Evolutionary conservation across 1,284 basidiomycete genomes (phyloP), one percentile per base, ranked within the genome.

Genomic region (Malassezia globosa): DNA sequence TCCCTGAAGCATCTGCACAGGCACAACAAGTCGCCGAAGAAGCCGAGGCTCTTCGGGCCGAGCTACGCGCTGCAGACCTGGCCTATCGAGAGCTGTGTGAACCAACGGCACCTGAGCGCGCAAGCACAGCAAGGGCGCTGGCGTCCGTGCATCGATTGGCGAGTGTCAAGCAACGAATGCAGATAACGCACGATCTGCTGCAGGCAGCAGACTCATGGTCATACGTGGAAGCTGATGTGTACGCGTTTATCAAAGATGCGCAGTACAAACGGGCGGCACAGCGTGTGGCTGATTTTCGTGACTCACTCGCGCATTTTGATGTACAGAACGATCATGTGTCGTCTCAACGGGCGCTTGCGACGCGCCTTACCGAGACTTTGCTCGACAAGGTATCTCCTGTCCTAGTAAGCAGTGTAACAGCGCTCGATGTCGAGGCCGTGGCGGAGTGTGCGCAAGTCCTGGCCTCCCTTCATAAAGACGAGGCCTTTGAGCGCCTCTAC

Each of bases 141-240:
- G 81, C 85, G 43, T 78, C 79, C 36, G 74, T 96, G 7, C 79
- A 82, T 48, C 77, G 82, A 37, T 77, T 95, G 21, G 87, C 94
- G 72, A 80, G 79, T 7, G 78, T 87, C 29, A 90, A 88, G 69
- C 76, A 76, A 14, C 79, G 84, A 35, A 89, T 95, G 85, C 83
- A 87, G 61, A 81, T 81, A 1, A 80, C 86, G 1, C 78, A 87
- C 24, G 85, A 85, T 54, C 85, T 92, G 13, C 73, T 94, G 18
- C 79, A 82, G 26, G 88, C 94, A 67, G 88, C 89, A 19, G 85
- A 94, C 75, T 85, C 83, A 55, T 95, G 90, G 90, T 85, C 83
- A 42, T 85, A 85, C 0, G 78, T 96, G 33, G 90, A 95, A 72
- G 78, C 83, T 39, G 90, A 96, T 72, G 84, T 94, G 37, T 84